Percentiles rank a stretch among this genome's conserved stretches.
Evolutionary conservation across 1,284 basidiomycete species (phyloP).

Genomic region (Ganoderma boninense): DNA sequence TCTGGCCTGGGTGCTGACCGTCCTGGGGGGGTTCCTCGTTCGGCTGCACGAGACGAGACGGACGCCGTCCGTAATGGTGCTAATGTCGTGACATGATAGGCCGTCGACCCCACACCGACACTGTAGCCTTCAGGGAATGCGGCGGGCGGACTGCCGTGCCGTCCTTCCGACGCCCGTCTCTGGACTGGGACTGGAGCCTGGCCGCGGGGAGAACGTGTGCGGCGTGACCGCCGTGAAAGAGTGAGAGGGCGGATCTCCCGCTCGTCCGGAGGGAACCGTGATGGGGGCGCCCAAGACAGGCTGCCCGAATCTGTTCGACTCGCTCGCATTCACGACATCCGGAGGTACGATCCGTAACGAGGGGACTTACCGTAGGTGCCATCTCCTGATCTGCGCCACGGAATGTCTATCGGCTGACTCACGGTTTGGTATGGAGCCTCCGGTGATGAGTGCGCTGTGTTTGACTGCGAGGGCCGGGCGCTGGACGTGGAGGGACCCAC

Average conservation of each 20-base stretch:
- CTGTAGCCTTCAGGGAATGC: slow-evolving; percentile 21
- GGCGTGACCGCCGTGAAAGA: slow-evolving; percentile 7
- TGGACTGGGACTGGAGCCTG: neutral
- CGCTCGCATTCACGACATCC: slow-evolving; percentile 5
- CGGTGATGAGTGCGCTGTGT: slow-evolving; percentile 3
- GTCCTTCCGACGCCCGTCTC: slow-evolving; percentile 16
- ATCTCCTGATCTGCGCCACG: slow-evolving; percentile 7
- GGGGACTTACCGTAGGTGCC: slow-evolving; percentile 22
- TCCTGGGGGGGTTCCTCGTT: slow-evolving; percentile 8
- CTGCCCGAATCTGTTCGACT: slow-evolving; percentile 22
- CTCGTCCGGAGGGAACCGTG: slow-evolving; percentile 12
- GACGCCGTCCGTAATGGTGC: slow-evolving; percentile 25
- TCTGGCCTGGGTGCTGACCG: slow-evolving; percentile 1
- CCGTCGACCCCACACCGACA: slow-evolving; percentile 29
- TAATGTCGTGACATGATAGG: slow-evolving; percentile 31
- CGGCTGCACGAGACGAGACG: slow-evolving; percentile 19
- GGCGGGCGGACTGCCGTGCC: slow-evolving; percentile 23
- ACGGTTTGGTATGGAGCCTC: slow-evolving; percentile 4
- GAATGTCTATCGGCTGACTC: slow-evolving; percentile 11
- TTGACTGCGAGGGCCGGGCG: slow-evolving; percentile 8
- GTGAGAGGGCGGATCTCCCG: slow-evolving; percentile 17
- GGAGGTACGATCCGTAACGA: neutral
- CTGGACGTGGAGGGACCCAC: neutral
- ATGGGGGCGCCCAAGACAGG: slow-evolving; percentile 19
- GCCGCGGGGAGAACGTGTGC: slow-evolving; percentile 15